Evolutionary conservation across 176 grass and related monocot species (phyloP), one percentile per base, ranked within the genome.

Genomic region (Guadua angustifolia): DNA sequence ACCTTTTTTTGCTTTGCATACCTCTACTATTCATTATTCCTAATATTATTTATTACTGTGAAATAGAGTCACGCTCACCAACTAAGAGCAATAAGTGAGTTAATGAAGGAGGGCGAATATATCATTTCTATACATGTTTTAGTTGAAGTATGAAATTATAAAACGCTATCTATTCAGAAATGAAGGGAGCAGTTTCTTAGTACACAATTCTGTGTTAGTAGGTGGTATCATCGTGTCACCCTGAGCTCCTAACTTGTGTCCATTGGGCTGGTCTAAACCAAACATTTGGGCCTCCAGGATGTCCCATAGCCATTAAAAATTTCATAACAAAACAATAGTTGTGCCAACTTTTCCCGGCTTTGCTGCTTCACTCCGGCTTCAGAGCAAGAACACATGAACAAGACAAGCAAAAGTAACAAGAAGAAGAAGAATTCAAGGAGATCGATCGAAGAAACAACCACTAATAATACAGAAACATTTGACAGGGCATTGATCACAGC

Each of bases 311-410:
- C 13, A 63, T 33, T 16, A 13, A 14, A 61, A 61, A 26, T 12
- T 26, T 29, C 24, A 6, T 13, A 61, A 61, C 22, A 22, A 61
- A 14, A 24, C 4, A 61, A 60, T 11, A 42, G 42, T 43, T 43
- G 42, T 21, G 7, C 18, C 6, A 55, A 21, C 18, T 55, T 2
- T 57, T 57, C 53, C 53, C 19, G 19, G 19, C 19, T 19, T 57
- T 57, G 19, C 55, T 57, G 32, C 32, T 39, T 57, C 49, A 29
- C 49, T 44, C 24, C 5, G 24, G 0, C 52, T 42, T 46, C 63
- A 40, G 7, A 52, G 35, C 40, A 86, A 71, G 56, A 83, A 90
- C 55, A 79, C 25, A 72, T 35, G 16, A n/a, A 52, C n/a, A 59
- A 9, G 0, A 66, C 2, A 60, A 50, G 19, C 50, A 42, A 65